phyloP scores from a whole-genome alignment of 2,329 filamentous ascomycete genomes.

The Xylaria hypoxylon region DNA sequence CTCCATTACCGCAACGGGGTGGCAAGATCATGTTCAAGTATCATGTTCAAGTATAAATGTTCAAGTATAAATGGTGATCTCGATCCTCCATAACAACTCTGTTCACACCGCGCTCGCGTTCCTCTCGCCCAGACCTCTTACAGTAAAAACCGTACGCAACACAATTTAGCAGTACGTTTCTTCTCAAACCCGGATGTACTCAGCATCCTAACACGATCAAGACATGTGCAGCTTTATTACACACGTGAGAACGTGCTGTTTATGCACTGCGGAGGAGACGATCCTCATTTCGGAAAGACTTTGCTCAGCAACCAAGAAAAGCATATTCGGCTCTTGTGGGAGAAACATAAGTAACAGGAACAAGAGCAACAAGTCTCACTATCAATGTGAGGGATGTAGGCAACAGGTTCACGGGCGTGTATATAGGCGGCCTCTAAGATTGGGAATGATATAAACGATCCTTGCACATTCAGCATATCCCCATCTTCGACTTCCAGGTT shows the following conservation, averaged over 20 bases:
- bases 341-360: slow-evolving; percentile 47
- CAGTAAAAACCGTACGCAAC: slow-evolving; percentile 37
- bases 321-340: slow-evolving; percentile 56
- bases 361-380: slow-evolving; percentile 48
- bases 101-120: slow-evolving; percentile 4
- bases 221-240: slow-evolving; percentile 57
- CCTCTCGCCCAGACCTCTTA: neutral
- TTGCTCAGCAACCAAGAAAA: slow-evolving; percentile 50
- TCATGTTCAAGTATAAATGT: slow-evolving; percentile 37
- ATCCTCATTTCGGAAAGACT: slow-evolving; percentile 57
- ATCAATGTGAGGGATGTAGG: slow-evolving; percentile 56
- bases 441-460: slow-evolving; percentile 28
- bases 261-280: slow-evolving; percentile 54
- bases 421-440: slow-evolving; percentile 31
- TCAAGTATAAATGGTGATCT: slow-evolving; percentile 17
- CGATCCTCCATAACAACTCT: slow-evolving; percentile 27
- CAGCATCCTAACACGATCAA: slow-evolving; percentile 31
- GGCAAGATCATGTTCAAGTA: neutral
- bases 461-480: neutral
- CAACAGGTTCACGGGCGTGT: slow-evolving; percentile 45
- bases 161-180: slow-evolving; percentile 30
- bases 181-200: neutral
- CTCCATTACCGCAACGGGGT: slow-evolving; percentile 9
- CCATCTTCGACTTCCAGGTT: neutral
- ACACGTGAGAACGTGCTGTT: slow-evolving; percentile 54